A percentile compares a stretch with the other conserved stretches of the same genome.
These are phyloP conservation scores for Mortierella claussenii DNA, from an alignment of 192 early-diverging fungal species.

Conservation along the genomic window DNA sequence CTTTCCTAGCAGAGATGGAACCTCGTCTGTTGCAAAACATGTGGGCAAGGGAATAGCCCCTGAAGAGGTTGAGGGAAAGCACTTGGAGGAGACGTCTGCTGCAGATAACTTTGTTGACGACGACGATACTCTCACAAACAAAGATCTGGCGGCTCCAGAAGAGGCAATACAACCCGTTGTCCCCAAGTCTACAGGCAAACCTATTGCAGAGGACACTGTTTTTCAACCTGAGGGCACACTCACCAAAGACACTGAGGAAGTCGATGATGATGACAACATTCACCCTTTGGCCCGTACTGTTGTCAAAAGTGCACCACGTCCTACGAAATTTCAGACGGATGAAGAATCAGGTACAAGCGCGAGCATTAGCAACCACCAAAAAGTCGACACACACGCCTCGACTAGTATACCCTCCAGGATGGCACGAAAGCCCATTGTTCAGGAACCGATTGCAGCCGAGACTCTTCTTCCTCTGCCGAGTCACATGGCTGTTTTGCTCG, in stretches of 20 bases:
- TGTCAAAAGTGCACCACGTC: conserved; percentile 14
- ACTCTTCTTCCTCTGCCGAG: conserved; percentile 22
- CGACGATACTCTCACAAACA: not conserved
- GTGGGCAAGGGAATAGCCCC: too few relatives aligned
- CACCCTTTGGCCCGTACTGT: conserved; percentile 41
- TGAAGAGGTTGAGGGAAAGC: too few relatives aligned
- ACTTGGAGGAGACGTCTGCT: too few relatives aligned
- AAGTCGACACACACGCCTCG: not conserved
- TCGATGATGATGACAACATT: conserved; percentile 26
- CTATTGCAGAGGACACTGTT: conserved; percentile 9
- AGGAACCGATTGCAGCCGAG: not conserved
- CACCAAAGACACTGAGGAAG: not conserved
- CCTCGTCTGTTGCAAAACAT: too few relatives aligned
- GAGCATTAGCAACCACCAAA: not conserved
- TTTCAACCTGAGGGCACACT: not conserved
- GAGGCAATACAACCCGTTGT: not conserved
- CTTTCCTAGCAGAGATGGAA: too few relatives aligned
- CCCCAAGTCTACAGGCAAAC: not conserved
- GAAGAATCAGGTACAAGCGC: not conserved
- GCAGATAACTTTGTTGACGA: not conserved
- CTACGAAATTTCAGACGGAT: not conserved
- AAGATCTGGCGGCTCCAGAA: not conserved
- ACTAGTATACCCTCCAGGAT: conserved; percentile 6
- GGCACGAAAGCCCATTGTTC: not conserved
- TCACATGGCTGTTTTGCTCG: conserved; percentile 16